Percentiles rank a stretch among this genome's conserved stretches.
Evolutionary conservation across 1,284 basidiomycete species (phyloP).

Genomic region (Ceratobasidium sp.): DNA sequence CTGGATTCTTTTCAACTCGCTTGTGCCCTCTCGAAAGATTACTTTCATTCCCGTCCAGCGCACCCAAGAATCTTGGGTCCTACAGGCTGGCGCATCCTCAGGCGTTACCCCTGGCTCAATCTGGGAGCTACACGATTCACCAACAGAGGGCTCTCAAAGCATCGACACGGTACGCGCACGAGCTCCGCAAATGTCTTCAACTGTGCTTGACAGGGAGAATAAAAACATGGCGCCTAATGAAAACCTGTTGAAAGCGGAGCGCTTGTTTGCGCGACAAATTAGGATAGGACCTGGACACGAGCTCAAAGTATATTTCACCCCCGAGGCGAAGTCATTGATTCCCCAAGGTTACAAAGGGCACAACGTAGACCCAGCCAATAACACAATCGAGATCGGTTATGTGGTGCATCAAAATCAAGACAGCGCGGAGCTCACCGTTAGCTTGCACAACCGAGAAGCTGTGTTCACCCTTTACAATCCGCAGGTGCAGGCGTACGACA

Average conservation of each 20-base stretch:
- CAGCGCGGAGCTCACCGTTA: conserved; percentile 15
- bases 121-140: conserved; percentile 64
- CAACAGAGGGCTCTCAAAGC: neutral
- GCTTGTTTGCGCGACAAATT: neutral
- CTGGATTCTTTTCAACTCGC: conserved; percentile 61
- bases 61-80: conserved; percentile 47
- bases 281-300: neutral
- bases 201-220: neutral
- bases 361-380: neutral
- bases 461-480: neutral
- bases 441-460: neutral
- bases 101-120: conserved; percentile 62
- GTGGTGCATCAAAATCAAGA: neutral
- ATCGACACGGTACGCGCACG: neutral
- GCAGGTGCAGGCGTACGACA: neutral
- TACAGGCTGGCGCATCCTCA: conserved; percentile 70
- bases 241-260: too few relatives aligned
- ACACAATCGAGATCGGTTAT: neutral
- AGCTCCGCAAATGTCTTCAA: neutral
- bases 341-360: neutral
- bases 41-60: neutral
- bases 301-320: neutral
- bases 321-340: neutral
- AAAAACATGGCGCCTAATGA: neutral
- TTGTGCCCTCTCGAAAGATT: neutral